Conservation (phyloP, 371 early-diverging fungal species). For the Nosema muscidifuracis region DNA sequence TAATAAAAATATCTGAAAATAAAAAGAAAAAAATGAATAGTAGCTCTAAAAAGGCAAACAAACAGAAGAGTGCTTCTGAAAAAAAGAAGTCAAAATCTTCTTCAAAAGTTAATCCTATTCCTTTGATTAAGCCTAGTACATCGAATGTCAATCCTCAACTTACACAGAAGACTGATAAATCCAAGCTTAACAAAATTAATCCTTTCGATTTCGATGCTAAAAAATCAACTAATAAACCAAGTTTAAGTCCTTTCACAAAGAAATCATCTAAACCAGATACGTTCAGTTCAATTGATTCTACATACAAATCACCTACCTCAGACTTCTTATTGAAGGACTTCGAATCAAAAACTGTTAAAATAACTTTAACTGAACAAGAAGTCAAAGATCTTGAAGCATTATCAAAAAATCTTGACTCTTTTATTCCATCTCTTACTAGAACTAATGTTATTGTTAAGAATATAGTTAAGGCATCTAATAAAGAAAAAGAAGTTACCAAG, state of each 20-base stretch:
- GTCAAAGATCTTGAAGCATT: neutral
- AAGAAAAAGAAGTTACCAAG: neutral
- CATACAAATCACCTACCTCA: neutral
- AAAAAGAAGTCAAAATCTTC: neutral
- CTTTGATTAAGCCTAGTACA: too few relatives aligned
- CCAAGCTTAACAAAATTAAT: neutral
- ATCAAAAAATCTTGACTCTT: neutral
- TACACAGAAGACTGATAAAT: too few relatives aligned
- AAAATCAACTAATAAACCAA: neutral
- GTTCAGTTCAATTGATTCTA: neutral
- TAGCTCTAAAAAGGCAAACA: neutral
- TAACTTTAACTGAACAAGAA: neutral
- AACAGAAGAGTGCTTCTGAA: too few relatives aligned
- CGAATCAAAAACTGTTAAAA: neutral
- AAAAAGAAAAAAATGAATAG: neutral
- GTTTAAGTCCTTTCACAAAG: neutral
- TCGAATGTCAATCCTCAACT: neutral
- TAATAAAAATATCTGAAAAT: slow-evolving; percentile 4
- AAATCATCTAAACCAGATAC: neutral
- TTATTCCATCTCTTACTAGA: neutral
- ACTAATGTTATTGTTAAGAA: neutral
- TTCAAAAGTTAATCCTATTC: too few relatives aligned
- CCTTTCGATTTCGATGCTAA: neutral
- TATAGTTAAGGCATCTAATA: neutral
- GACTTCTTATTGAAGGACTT: neutral